phyloP scores from a whole-genome alignment of 306 rosid species.

The Lathyrus aphaca region DNA sequence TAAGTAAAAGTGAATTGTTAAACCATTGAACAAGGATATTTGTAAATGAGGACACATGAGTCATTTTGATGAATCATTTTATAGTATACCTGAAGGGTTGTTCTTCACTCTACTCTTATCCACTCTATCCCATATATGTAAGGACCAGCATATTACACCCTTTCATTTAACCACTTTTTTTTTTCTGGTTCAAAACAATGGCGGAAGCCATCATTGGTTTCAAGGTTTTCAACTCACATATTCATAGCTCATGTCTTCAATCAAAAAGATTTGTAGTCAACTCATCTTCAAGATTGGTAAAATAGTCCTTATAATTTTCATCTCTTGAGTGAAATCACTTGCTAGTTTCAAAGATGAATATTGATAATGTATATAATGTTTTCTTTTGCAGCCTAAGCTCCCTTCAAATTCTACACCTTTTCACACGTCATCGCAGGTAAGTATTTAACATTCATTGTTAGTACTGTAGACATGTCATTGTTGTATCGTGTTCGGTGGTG shows the following conservation, averaged over 20 bases:
- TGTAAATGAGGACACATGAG: background rate
- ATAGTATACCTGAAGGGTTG: conserved; percentile 37
- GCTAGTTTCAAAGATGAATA: conserved; percentile 19
- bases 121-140: conserved; percentile 43
- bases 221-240: conserved; percentile 43
- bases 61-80: conserved; percentile 24
- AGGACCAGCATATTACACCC: conserved; percentile 29
- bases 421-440: conserved; percentile 48
- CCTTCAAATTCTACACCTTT: conserved; percentile 54
- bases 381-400: conserved; percentile 61
- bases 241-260: conserved; percentile 40
- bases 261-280: conserved; percentile 43
- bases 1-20: too few relatives aligned
- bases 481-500: background rate
- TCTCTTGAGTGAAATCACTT: background rate
- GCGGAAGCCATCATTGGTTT: conserved; percentile 50
- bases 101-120: conserved; percentile 43
- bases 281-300: conserved; percentile 50
- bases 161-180: background rate
- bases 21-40: too few relatives aligned
- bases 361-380: conserved; percentile 10
- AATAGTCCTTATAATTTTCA: background rate
- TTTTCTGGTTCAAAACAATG: conserved; percentile 35
- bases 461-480: background rate
- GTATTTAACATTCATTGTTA: background rate